Conservation (phyloP, 2,329 filamentous ascomycete genomes). For the Ascomycota sp. region DNA sequence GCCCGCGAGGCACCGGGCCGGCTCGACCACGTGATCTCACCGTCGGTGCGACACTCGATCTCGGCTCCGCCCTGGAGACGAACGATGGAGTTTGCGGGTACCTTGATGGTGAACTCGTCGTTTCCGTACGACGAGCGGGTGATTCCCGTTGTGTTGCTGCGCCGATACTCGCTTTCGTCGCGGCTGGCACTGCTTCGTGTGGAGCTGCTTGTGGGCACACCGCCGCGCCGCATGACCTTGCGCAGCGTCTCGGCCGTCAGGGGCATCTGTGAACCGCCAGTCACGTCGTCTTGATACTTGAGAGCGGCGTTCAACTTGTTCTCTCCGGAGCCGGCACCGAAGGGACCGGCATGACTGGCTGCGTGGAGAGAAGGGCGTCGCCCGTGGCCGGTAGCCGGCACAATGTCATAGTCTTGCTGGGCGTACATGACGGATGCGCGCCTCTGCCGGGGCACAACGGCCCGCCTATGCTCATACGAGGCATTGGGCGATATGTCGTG, state of each 20-base stretch:
- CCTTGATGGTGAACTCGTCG: conserved; percentile 41
- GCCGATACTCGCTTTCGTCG: conserved; percentile 42
- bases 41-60: conserved; percentile 35
- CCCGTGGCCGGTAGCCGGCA: conserved; percentile 14
- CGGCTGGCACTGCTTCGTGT: conserved; percentile 38
- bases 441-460: conserved; percentile 13
- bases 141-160: conserved; percentile 39
- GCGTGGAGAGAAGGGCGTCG: conserved; percentile 22
- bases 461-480: conserved; percentile 13
- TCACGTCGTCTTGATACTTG: conserved; percentile 32
- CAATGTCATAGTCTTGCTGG: conserved; percentile 17
- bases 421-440: conserved; percentile 17
- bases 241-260: conserved; percentile 36
- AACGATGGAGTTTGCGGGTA: conserved; percentile 34
- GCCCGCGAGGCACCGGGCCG: conserved; percentile 13
- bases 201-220: conserved; percentile 30
- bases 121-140: conserved; percentile 28
- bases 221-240: conserved; percentile 24
- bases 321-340: conserved; percentile 14
- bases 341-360: conserved; percentile 12
- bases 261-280: conserved; percentile 21
- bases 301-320: conserved; percentile 18
- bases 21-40: conserved; percentile 35
- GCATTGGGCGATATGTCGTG: conserved; percentile 16
- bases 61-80: conserved; percentile 33